These are phyloP conservation scores for Silene vulgaris DNA, from an alignment of 179 eudicot genomes.

Conservation along the genomic window DNA sequence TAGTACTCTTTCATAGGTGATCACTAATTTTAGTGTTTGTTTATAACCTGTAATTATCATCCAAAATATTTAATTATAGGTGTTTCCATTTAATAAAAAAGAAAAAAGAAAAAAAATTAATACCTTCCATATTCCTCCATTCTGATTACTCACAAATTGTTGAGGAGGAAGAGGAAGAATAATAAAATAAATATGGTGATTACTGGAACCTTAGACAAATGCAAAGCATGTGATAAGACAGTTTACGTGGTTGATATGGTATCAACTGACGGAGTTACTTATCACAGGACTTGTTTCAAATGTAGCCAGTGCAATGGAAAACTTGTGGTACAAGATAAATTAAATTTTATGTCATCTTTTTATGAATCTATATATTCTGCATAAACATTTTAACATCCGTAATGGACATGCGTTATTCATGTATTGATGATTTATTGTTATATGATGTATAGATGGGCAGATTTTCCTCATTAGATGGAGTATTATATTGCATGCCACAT, in stretches of 20 bases:
- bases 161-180: slow-evolving; percentile 26
- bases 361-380: no score
- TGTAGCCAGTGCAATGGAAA: slow-evolving; percentile 70
- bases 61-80: neutral
- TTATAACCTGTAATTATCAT: neutral
- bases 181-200: slow-evolving; percentile 37
- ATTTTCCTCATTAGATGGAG: slow-evolving; percentile 54
- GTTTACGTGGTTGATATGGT: slow-evolving; percentile 66
- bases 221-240: slow-evolving; percentile 73
- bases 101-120: neutral
- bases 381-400: no score
- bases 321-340: slow-evolving; percentile 40
- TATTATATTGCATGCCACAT: slow-evolving; percentile 72
- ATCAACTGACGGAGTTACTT: slow-evolving; percentile 61
- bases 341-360: neutral
- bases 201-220: slow-evolving; percentile 66
- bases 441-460: slow-evolving; percentile 45
- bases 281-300: slow-evolving; percentile 68
- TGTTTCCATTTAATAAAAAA: slow-evolving; percentile 10
- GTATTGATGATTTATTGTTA: neutral
- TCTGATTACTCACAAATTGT: neutral
- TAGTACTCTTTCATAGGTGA: slow-evolving; percentile 14
- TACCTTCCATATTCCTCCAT: slow-evolving; percentile 27
- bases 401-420: no score
- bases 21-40: neutral